Evolutionary conservation across 1,284 basidiomycete genomes (phyloP), one percentile per base, ranked within the genome.

Genomic region (Sanghuangporus weigelae): DNA sequence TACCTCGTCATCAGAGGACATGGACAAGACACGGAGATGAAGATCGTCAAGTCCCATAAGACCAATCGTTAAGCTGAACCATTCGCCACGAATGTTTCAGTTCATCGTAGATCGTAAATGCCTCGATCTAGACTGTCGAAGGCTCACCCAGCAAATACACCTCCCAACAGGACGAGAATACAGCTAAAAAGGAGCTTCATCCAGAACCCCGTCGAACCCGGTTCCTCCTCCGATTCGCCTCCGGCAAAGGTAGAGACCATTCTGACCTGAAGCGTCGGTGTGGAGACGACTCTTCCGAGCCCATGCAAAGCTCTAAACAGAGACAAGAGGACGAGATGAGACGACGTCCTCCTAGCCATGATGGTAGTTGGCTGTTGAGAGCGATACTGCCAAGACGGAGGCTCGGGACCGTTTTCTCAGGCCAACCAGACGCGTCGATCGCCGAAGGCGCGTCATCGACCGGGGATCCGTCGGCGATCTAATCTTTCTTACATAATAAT

Each of bases 1-100:
- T 50, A 72, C 78, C 1, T 76, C 70, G 70, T 95, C 84, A 21
- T 88, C 89, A 0, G 93, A 95, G 1, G 92, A 92, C 0, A 87
- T 82, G 0, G 91, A 80, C 26, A 96, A 80, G 0, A 97, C 95
- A 35, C 93, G 88, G 19, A 98, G 81, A 71, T 97, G 95, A 50
- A 98, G 83, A 69, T 95, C 91, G 71, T 98, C 96, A 19, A 97
- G 84, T 1, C 96, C 95, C 95, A 97, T 97, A 38, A 97, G 80
- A 5, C 93, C 95, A 21, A 98, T 85, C 0, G 95, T 97, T 59
- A 97, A 78, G 2, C 87, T 87, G 66, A 46, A 46, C 39, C 64
- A 49, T 38, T 23, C 57, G 26, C 38, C 23, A 14, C 49, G 23
- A 36, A 49, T 53, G 39, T 57, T 36, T 49, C 38, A 40, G 44